Conservation (phyloP, 768 basidiomycete species). For the Rhodotorula kratochvilovae region DNA sequence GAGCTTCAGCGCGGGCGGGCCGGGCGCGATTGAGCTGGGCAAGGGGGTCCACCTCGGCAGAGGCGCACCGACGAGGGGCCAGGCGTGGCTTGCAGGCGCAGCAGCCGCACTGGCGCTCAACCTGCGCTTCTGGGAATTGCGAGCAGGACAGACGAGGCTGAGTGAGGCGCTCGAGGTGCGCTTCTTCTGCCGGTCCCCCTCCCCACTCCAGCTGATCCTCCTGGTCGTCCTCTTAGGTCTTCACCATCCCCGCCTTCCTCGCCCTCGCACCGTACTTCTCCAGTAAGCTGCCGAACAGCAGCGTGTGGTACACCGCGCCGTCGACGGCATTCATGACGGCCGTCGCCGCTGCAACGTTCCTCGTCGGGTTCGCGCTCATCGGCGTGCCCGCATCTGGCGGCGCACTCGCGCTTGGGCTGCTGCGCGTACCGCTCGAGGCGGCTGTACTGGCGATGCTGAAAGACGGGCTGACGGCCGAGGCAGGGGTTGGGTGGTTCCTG, state of each 20-base stretch:
- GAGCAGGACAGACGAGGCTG: neutral
- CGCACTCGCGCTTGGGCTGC: neutral
- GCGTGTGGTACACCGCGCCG: neutral
- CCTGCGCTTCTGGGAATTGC: slow-evolving; percentile 15
- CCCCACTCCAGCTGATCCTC: neutral
- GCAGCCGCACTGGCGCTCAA: neutral
- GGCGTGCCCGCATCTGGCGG: slow-evolving; percentile 2
- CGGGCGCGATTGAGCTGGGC: neutral
- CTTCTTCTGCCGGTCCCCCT: neutral
- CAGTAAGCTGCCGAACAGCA: neutral
- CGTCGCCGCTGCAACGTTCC: neutral
- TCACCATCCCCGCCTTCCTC: slow-evolving; percentile 16
- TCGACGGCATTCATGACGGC: neutral
- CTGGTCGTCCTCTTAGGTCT: neutral
- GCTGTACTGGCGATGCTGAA: neutral
- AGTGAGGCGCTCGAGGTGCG: slow-evolving; percentile 25
- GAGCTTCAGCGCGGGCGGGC: too few species aligned
- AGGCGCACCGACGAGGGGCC: neutral
- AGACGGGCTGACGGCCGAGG: slow-evolving; percentile 3
- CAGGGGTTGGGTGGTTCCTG: neutral
- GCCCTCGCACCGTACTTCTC: neutral
- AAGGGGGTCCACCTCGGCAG: neutral
- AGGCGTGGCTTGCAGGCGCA: slow-evolving; percentile 2
- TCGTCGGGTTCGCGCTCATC: slow-evolving; percentile 26
- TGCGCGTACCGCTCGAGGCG: slow-evolving; percentile 17